A percentile compares a stretch with the other conserved stretches of the same genome.
Conservation (phyloP, 805 yeast genomes). For the Nakazawaea peltata region DNA sequence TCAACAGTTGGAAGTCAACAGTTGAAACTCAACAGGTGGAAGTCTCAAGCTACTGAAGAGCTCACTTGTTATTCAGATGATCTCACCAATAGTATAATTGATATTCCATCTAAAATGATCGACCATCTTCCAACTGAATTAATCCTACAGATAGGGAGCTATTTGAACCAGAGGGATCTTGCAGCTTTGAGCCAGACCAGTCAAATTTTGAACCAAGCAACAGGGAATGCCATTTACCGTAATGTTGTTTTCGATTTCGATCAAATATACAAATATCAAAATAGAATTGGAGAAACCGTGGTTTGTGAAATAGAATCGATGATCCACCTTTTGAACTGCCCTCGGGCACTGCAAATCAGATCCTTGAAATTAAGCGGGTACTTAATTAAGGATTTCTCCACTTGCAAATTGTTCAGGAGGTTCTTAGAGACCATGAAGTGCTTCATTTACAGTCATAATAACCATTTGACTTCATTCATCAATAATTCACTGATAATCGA, state of each 20-base stretch:
- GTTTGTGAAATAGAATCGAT: conserved; percentile 1
- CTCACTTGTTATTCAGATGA: too few relatives aligned
- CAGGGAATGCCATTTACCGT: background rate
- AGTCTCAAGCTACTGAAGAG: too few relatives aligned
- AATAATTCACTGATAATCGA: conserved; percentile 4
- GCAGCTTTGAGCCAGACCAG: background rate
- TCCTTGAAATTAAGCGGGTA: conserved; percentile 3
- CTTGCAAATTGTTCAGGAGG: background rate
- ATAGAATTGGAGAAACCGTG: background rate
- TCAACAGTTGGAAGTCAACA: too few relatives aligned
- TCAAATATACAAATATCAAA: background rate
- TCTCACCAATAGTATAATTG: too few relatives aligned
- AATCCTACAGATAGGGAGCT: background rate
- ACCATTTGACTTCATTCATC: conserved; percentile 3
- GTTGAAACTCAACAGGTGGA: too few relatives aligned
- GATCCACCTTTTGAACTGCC: background rate
- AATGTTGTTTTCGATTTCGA: conserved; percentile 6
- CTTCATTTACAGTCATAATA: conserved; percentile 1
- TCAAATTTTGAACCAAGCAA: background rate
- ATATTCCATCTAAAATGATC: too few relatives aligned
- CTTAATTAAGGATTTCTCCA: conserved; percentile 3
- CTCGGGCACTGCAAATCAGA: background rate
- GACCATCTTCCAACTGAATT: background rate
- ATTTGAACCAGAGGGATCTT: conserved; percentile 2
- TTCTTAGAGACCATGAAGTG: background rate